phyloP scores from a whole-genome alignment of 257 asterid species.

The Solanum stenotomum region DNA sequence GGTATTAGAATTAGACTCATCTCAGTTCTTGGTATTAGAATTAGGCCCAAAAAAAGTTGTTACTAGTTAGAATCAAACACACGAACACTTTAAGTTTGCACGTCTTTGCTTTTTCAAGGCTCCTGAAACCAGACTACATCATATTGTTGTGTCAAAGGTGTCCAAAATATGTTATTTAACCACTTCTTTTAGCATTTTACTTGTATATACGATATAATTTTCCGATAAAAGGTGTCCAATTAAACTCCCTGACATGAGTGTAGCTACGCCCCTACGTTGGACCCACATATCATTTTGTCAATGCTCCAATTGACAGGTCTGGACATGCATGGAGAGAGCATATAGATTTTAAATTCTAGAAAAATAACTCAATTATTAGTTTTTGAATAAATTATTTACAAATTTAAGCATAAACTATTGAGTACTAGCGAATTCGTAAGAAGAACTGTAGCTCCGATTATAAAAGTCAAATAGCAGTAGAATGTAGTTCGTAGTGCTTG shows the following conservation, averaged over 20 bases:
- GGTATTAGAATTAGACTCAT: no score
- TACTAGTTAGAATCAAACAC: not conserved
- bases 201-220: no score
- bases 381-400: not conserved
- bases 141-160: no score
- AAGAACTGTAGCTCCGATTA: not conserved
- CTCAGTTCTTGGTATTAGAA: no score
- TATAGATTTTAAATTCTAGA: not conserved
- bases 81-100: no score
- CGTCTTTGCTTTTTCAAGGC: not conserved
- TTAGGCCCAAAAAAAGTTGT: no score
- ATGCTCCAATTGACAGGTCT: not conserved
- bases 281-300: not conserved
- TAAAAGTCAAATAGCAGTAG: not conserved
- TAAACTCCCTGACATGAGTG: not conserved
- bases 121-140: not conserved
- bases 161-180: no score
- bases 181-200: not conserved
- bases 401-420: not conserved
- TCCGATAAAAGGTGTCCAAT: no score
- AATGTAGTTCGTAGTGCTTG: not conserved
- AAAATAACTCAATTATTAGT: not conserved
- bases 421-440: not conserved
- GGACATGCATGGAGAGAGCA: not conserved
- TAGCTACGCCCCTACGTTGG: not conserved